Evolutionary conservation across 306 rosid genomes (phyloP), one percentile per base, ranked within the genome.

Genomic region (Prunus dulcis): DNA sequence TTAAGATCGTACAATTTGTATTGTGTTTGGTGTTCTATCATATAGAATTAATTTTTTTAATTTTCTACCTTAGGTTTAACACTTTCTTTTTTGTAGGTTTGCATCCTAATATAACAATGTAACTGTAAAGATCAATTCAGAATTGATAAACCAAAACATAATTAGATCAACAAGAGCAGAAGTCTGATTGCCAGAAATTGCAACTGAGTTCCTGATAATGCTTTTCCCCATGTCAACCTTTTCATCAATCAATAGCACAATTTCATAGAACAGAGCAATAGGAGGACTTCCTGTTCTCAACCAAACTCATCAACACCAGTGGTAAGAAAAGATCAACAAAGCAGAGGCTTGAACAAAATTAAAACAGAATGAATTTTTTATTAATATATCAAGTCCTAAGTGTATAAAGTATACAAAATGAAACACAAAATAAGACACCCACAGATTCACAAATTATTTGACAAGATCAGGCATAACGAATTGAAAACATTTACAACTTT

Each of bases 401-500:
- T 27, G 56, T 28, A 77, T 57, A 30, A 68, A 20, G 77, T 68
- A 74, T 23, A 63, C 56, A 62, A 41, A 38, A 62, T 3, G 20
- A 53, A 53, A 68, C 63, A 69, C 41, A 34, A 34, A 34, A 34
- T 34, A 34, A 34, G 41, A 34, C 38, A 38, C n/a, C 69, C 19
- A 71, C 14, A 75, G 53, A 62, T 49, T 49, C 20, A 27, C 45
- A 41, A 55, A 72, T 82, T 78, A 78, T 62, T 77, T 58, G 73
- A 79, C 65, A 41, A 64, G 70, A 72, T 67, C 62, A 20, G 27
- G 38, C 64, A 47, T 53, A 82, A 76, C 79, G 77, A 85, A 67
- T 71, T 50, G 56, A 61, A 71, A 78, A 74, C 79, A 76, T 82
- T 75, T 79, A 85, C 86, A 82, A 28, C 74, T 34, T 65, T 66